Evolutionary conservation across 306 rosid genomes (phyloP).

Genomic region (Fagus sylvatica): DNA sequence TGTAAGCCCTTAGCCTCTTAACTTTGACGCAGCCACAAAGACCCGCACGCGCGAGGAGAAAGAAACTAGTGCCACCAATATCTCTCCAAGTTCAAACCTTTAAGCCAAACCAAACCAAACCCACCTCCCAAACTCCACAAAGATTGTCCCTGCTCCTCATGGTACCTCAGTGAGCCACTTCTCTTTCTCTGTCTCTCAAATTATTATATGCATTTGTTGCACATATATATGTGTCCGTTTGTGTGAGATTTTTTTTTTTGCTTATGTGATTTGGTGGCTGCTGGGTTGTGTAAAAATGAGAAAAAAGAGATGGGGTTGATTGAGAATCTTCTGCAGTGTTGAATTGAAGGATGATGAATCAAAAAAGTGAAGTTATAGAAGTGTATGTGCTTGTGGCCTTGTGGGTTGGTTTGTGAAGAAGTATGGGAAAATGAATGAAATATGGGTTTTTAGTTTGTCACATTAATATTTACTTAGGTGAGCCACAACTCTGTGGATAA

Average conservation of each 20-base stretch:
- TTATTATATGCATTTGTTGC: not conserved
- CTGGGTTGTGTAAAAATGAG: not conserved
- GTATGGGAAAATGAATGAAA: not conserved
- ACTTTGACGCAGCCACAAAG: not conserved
- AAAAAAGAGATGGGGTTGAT: not conserved
- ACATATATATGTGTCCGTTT: no score
- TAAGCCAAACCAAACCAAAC: not conserved
- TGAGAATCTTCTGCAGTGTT: not conserved
- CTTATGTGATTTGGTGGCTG: not conserved
- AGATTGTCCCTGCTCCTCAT: not conserved
- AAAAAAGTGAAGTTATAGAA: not conserved
- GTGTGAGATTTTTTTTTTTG: not conserved
- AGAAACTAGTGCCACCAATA: not conserved
- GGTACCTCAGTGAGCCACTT: conserved; percentile 6
- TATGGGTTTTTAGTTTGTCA: not conserved
- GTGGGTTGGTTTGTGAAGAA: not conserved
- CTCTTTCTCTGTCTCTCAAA: not conserved
- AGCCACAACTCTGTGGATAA: not conserved
- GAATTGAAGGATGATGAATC: not conserved
- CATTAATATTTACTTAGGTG: no score
- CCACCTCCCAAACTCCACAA: no score
- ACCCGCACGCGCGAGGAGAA: no score
- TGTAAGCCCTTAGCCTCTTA: not conserved
- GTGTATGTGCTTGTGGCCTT: not conserved
- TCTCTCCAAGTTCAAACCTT: not conserved